Conservation (phyloP, 345 rosid genomes). For the Eucalyptus polybractea region DNA sequence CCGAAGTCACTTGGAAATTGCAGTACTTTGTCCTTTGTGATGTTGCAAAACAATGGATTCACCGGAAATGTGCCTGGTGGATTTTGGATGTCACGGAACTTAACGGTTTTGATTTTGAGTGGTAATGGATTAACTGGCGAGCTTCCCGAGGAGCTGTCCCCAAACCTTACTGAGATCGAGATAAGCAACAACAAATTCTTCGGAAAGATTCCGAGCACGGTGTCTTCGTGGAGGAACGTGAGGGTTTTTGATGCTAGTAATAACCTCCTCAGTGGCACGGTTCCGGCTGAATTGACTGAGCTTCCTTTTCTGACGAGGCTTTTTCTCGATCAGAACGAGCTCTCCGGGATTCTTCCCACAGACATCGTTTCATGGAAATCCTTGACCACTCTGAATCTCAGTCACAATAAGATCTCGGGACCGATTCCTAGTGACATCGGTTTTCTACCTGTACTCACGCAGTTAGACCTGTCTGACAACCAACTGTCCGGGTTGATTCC, state of each 20-base stretch:
- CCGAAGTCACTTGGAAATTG: neutral
- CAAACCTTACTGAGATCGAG: constrained; percentile 10
- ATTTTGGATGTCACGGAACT: neutral
- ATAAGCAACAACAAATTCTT: constrained; percentile 36
- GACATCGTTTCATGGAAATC: neutral
- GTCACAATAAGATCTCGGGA: constrained; percentile 35
- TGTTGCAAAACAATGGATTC: neutral
- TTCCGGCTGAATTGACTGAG: neutral
- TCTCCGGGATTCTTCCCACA: neutral
- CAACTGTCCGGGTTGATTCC: neutral
- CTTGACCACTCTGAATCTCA: neutral
- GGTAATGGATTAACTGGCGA: constrained; percentile 32
- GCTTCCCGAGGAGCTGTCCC: constrained; percentile 25
- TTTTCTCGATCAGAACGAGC: neutral
- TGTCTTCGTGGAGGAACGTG: neutral
- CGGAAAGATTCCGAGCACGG: constrained; percentile 15
- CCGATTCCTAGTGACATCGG: constrained; percentile 26
- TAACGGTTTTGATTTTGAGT: neutral
- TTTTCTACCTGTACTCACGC: constrained; percentile 8
- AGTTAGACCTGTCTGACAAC: constrained; percentile 5
- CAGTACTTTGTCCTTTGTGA: accelerated
- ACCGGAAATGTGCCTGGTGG: neutral
- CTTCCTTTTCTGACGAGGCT: accelerated
- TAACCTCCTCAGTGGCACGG: neutral
- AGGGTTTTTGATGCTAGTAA: accelerated